Evolutionary conservation across 2,329 filamentous ascomycete genomes (phyloP), one percentile per base, ranked within the genome.

Genomic region (Gnomoniopsis sp.): DNA sequence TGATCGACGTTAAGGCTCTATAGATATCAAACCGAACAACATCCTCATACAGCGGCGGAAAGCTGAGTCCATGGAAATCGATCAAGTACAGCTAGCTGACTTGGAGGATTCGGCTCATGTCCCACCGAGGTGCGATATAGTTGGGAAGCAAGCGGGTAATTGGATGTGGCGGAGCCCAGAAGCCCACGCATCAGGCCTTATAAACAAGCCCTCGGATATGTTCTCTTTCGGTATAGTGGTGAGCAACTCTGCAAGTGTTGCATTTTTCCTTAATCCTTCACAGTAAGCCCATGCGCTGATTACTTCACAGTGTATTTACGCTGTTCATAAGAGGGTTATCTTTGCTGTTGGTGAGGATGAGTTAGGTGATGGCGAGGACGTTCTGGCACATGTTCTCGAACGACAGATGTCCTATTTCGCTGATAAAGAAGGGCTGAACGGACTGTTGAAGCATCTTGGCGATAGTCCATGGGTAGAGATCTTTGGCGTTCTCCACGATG

Each of bases 261-360:
- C 36, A n/a, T n/a, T n/a, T n/a, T 14, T 33, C n/a, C 30, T 30
- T 33, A 19, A 30, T 19, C 12, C 36, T 44, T 44, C 21, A 52
- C 33, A 52, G 2, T 44, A 44, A 7, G 36, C 21, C 7, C 34
- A 44, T 44, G 19, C 30, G 36, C 36, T 53, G 34, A 53, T 53
- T 44, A 15, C 33, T 26, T 41, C 19, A 52, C 50, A 53, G 50
- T 53, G 50, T 53, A 53, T 43, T 33, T 53, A 53, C 21, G 50
- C 50, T 53, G 50, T 53, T 44, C 22, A 53, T 44, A 19, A 44
- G 50, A 53, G 22, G 19, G 19, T 53, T 19, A 53, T 53, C 26
- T 53, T 53, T 53, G 50, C 50, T 44, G 50, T 53, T 44, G 50
- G 36, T n/a, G n/a, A n/a, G n/a, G n/a, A n/a, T n/a, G n/a, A n/a